These are phyloP conservation scores for Closterium sp. DNA, from an alignment of 139 green algal genomes.

Conservation along the genomic window DNA sequence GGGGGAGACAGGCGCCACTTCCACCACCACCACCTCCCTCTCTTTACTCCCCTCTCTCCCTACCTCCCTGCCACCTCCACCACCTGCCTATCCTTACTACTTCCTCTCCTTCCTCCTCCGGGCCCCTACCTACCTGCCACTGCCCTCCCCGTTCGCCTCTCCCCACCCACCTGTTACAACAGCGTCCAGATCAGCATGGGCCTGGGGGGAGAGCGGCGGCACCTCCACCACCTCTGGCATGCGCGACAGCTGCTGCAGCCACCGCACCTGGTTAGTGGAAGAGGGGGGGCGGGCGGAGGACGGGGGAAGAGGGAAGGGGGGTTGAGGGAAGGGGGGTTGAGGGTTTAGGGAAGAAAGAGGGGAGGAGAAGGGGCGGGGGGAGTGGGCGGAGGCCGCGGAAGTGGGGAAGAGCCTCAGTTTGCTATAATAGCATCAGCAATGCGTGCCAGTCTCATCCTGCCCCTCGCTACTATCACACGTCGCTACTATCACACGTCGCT, in stretches of 20 bases:
- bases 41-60: too few relatives aligned
- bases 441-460: not conserved
- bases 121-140: too few relatives aligned
- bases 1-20: too few relatives aligned
- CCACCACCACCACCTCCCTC: too few relatives aligned
- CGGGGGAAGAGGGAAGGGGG: not conserved
- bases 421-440: not conserved
- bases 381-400: not conserved
- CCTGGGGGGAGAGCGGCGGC: constrained; percentile 70
- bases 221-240: constrained; percentile 80
- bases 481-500: too few relatives aligned
- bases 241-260: constrained; percentile 87
- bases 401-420: not conserved
- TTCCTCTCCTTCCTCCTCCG: too few relatives aligned
- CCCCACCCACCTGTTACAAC: too few relatives aligned
- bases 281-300: not conserved
- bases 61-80: too few relatives aligned
- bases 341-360: too few relatives aligned
- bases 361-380: not conserved
- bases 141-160: too few relatives aligned
- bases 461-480: not conserved
- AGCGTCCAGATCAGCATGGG: constrained; percentile 77
- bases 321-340: too few relatives aligned
- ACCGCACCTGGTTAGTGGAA: constrained; percentile 63
- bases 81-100: constrained; percentile 36